A percentile compares a stretch with the other conserved stretches of the same genome.
phyloP scores from a whole-genome alignment of 1,139 yeast species.

The Nematodospora anomalae region DNA sequence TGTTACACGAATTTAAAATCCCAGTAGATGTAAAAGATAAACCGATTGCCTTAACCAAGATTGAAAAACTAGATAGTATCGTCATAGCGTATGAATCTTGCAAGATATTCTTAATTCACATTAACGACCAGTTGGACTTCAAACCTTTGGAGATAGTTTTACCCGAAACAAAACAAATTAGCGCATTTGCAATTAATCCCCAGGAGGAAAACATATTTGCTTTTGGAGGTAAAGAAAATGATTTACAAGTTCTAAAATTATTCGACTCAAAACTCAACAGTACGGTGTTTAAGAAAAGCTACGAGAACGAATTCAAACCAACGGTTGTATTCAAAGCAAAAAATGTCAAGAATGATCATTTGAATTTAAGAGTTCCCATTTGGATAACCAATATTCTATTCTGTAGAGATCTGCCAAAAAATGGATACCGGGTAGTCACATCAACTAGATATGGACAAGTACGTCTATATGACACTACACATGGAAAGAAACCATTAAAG shows the following conservation, averaged over 20 bases:
- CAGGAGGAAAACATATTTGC: constrained; percentile 52
- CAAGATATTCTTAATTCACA: constrained; percentile 42
- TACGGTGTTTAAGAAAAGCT: constrained; percentile 18
- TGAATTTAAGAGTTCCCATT: constrained; percentile 68
- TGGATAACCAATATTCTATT: constrained; percentile 60
- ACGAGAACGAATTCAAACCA: constrained; percentile 20
- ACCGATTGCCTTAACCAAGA: constrained; percentile 34
- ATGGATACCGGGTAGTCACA: constrained; percentile 50
- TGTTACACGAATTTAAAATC: constrained; percentile 29
- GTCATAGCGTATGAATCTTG: constrained; percentile 52
- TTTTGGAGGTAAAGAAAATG: constrained; percentile 74
- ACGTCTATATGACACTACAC: constrained; percentile 58
- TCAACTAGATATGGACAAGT: constrained; percentile 72
- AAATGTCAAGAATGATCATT: constrained; percentile 65
- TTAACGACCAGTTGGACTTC: constrained; percentile 29
- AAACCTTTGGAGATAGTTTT: constrained; percentile 32
- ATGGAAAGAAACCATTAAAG: constrained; percentile 58
- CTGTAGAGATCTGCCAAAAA: constrained; percentile 21
- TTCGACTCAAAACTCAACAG: constrained; percentile 25
- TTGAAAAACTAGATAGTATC: constrained; percentile 31
- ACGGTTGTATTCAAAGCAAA: constrained; percentile 52
- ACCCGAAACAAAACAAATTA: constrained; percentile 43
- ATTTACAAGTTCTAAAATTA: constrained; percentile 52
- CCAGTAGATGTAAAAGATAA: constrained; percentile 26
- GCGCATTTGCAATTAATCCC: constrained; percentile 49